Evolutionary conservation across 2,329 filamentous ascomycete genomes (phyloP), one percentile per base, ranked within the genome.

Genomic region (Colletotrichum godetiae): DNA sequence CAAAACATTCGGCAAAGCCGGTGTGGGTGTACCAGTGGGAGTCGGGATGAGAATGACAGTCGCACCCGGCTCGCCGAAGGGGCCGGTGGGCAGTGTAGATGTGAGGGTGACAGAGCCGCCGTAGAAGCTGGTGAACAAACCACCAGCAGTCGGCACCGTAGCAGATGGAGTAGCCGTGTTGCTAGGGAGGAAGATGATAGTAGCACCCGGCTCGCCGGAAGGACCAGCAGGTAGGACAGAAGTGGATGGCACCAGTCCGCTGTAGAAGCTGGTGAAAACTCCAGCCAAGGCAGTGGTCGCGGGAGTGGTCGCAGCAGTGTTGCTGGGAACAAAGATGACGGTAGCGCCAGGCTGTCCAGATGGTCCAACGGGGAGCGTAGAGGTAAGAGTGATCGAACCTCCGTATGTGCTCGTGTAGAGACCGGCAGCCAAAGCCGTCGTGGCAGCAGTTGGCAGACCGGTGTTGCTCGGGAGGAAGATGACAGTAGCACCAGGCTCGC

Each of bases 331-430:
- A 12, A 53, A 60, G 42, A 70, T 58, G 24, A 70, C 42, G 10
- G 68, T 70, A 13, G 31, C 46, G 1, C 63, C 68, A 13, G 68
- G 62, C 42, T 53, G n/a, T 10, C 59, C 67, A 24, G 46, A 53
- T 6, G 67, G 13, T 6, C 67, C 67, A 2, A 15, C 42, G 4
- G 52, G 53, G n/a, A 56, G 35, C 37, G 46, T 69, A 0, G 66
- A 63, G 31, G 70, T 73, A 22, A 56, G 64, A n/a, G 59, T 63
- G n/a, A 60, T 24, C 0, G 70, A 73, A 13, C 70, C 70, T 12
- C 46, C 70, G 12, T 73, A 72, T 2, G 58, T 69, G 33, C 70
- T 72, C 8, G 70, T 73, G 15, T 64, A 57, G 13, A 73, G n/a
- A 12, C 70, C 70, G 6, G 59, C 57, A 8, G 63, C 58, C 52